Percentiles rank a stretch among this genome's conserved stretches.
Conservation (phyloP, 345 rosid species). For the Brassica incana region DNA sequence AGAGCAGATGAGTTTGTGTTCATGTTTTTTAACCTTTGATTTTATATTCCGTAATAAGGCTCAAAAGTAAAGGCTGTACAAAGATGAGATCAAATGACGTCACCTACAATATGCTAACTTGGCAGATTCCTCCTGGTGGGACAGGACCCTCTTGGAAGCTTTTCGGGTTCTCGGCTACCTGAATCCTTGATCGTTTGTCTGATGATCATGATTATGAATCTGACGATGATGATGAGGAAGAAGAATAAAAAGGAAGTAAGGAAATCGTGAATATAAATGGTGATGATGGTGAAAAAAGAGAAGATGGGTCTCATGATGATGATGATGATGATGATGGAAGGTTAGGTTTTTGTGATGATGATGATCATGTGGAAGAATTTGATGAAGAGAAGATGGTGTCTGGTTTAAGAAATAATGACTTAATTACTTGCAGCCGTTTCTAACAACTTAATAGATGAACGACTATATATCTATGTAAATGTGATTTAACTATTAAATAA, state of each 20-base stretch:
- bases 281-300: slow-evolving; percentile 1
- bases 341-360: neutral
- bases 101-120: slow-evolving; percentile 34
- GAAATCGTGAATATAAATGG: slow-evolving; percentile 22
- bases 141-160: slow-evolving; percentile 44
- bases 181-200: slow-evolving; percentile 44
- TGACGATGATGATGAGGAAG: neutral
- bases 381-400: slow-evolving; percentile 48
- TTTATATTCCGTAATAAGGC: too few relatives aligned
- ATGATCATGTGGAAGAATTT: neutral
- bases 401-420: slow-evolving; percentile 51
- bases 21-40: too few relatives aligned
- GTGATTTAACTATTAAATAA: slow-evolving; percentile 20
- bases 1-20: too few relatives aligned
- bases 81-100: too few relatives aligned
- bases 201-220: slow-evolving; percentile 17
- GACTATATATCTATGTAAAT: slow-evolving; percentile 18
- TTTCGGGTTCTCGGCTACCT: slow-evolving; percentile 58
- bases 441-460: slow-evolving; percentile 18
- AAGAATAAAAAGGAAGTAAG: slow-evolving; percentile 12
- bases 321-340: slow-evolving; percentile 9
- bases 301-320: neutral
- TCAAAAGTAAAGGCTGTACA: too few relatives aligned
- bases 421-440: neutral
- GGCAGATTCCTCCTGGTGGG: slow-evolving; percentile 56